phyloP scores from a whole-genome alignment of 192 early-diverging fungal genomes.

The Backusella tuberculispora region DNA sequence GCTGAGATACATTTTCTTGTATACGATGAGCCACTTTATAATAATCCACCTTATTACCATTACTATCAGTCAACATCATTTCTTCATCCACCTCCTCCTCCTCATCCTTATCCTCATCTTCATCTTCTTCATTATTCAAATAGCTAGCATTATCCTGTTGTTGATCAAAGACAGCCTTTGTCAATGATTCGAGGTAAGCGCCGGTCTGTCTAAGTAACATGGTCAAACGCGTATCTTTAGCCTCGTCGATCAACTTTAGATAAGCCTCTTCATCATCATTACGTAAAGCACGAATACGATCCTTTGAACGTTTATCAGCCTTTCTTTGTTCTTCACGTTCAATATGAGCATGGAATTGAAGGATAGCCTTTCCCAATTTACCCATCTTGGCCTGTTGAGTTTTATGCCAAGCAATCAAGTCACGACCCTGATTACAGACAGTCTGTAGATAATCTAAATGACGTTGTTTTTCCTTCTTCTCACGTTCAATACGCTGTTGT shows the following conservation, averaged over 20 bases:
- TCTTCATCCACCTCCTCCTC: slow-evolving; percentile 43
- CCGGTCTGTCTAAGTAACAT: slow-evolving; percentile 90
- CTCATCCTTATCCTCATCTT: not conserved
- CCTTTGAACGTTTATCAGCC: slow-evolving; percentile 78
- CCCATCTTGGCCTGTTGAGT: slow-evolving; percentile 67
- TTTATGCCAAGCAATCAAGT: slow-evolving; percentile 74
- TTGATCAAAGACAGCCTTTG: slow-evolving; percentile 85
- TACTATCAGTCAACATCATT: slow-evolving; percentile 33
- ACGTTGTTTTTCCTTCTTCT: slow-evolving; percentile 83
- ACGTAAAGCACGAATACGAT: slow-evolving; percentile 94
- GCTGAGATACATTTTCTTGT: slow-evolving; percentile 79
- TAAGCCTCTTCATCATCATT: slow-evolving; percentile 98
- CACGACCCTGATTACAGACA: slow-evolving; percentile 75
- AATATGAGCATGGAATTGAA: slow-evolving; percentile 76
- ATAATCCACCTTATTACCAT: slow-evolving; percentile 72
- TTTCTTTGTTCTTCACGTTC: slow-evolving; percentile 95
- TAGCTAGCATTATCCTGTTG: slow-evolving; percentile 61
- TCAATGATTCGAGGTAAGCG: slow-evolving; percentile 80
- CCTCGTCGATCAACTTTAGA: slow-evolving; percentile 89
- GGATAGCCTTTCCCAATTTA: slow-evolving; percentile 77
- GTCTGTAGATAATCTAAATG: slow-evolving; percentile 80
- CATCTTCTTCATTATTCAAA: slow-evolving; percentile 34
- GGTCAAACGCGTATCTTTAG: slow-evolving; percentile 95
- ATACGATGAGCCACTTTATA: slow-evolving; percentile 88
- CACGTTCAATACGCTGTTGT: slow-evolving; percentile 87